Evolutionary conservation across 306 rosid genomes (phyloP), one percentile per base, ranked within the genome.

Genomic region (Castanea sativa): DNA sequence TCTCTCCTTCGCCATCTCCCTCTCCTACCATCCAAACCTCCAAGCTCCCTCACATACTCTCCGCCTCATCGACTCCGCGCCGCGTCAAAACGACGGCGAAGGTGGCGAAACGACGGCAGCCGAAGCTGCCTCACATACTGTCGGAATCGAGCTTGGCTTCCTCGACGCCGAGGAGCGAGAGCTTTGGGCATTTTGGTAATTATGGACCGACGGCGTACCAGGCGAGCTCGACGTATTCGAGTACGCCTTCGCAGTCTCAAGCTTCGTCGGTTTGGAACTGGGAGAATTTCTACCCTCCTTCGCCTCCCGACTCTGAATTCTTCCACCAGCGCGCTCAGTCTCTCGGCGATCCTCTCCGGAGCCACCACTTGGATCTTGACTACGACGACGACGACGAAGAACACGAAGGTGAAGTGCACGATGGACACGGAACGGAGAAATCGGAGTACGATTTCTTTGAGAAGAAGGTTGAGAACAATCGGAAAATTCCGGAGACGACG

Each of bases 191-290:
- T 1, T 80, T 82, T 43, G 87, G 84, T 57, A 41, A 41, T 41
- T 41, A 41, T 41, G 45, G 45, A 41, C 95, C 97, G 23, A 88
- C 93, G 1, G 98, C 99, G 2, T 82, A 85, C 32, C 94, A 83
- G 79, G 85, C 91, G 1, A 83, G 87, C 55, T 93, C 97, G 52
- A 93, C 88, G 18, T 96, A 96, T 78, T 90, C 98, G 4, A 79
- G 89, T 15, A 96, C 99, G 10, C 99, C 98, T 53, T 96, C 99
- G 3, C 99, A 93, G 86, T 96, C 99, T 4, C 99, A 93, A 85
- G 82, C 98, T 18, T 96, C 98, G 15, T 91, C 99, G 0, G 71
- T 91, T 25, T 96, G 99, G 99, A 96, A 96, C 81, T 96, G 99
- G 99, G 99, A 96, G 55, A 96, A 89, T 45, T 91, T 91, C 86